Base-by-base conservation (phyloP, 495 filamentous ascomycete species). In the Daldinia decipiens region DNA sequence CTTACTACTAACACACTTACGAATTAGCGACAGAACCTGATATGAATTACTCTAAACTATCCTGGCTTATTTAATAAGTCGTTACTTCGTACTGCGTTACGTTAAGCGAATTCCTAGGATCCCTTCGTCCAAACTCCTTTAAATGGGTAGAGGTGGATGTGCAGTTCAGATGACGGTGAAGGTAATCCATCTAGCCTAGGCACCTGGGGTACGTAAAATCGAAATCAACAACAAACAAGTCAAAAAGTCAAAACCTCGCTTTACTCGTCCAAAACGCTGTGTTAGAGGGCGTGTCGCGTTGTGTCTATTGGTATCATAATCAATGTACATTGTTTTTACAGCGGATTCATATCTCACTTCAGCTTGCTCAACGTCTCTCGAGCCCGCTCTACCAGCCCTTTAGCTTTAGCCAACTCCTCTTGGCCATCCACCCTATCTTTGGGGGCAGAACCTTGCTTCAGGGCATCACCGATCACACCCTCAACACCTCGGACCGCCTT, bases 401-500 rank as follows among this genome's bases (percentile, higher is more conserved):
- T 82, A 1, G 85, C 87, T 65, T 77, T 79, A 43, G 83, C 81
- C n/a, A 87, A 77, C 59, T 83, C 82, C 36, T 78, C 73, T 40
- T 75, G 70, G 5, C 81, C 82, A 15, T 81, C 82, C 1, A 70
- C 65, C 38, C 40, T 62, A 21, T 54, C 80, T 77, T 58, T 74
- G 67, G 26, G 65, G 62, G 59, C 60, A 68, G 75, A 79, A 74
- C 85, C 64, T 82, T 81, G 45, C 12, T 80, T 82, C 21, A 97
- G 79, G 43, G 87, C 80, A 53, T 82, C 76, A 40, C 83, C 84
- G 47, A 94, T 80, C 19, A 83, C 84, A 27, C 84, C 80, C 78
- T 99, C 95, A 0, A 88, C 88, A 29, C 86, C 84, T 60, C 86
- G 85, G 54, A 98, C 79, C 4, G 91, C 89, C 56, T 86, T 87